Evolutionary conservation across 2,329 filamentous ascomycete genomes (phyloP).

Genomic region (Beauveria australis): DNA sequence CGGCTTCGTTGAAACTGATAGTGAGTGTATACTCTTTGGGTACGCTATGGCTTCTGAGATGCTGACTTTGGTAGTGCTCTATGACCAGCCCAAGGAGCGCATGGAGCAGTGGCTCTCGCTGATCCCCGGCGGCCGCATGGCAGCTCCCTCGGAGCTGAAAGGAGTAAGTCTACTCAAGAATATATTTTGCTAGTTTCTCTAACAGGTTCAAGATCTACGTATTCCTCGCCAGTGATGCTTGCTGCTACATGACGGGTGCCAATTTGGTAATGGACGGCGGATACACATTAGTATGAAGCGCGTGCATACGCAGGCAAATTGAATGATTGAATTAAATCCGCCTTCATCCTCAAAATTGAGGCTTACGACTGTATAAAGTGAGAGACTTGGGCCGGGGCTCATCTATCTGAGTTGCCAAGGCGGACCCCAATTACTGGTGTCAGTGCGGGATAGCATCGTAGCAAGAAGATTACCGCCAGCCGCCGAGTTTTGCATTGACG

Average conservation of each 20-base stretch:
- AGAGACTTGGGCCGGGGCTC: neutral
- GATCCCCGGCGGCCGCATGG: constrained; percentile 15
- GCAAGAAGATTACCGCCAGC: too few species aligned
- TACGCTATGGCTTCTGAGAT: neutral
- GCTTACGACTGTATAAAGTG: too few species aligned
- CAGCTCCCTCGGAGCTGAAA: constrained; percentile 15
- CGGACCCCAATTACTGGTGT: too few species aligned
- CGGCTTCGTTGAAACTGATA: constrained; percentile 61
- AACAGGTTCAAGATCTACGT: constrained; percentile 30
- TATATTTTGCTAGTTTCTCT: neutral
- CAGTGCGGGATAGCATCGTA: too few species aligned
- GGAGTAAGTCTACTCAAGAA: neutral
- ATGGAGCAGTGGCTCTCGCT: constrained; percentile 14
- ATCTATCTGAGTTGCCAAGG: too few species aligned
- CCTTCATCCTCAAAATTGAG: too few species aligned
- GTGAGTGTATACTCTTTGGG: neutral
- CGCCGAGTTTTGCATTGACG: too few species aligned
- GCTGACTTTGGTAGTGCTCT: constrained; percentile 6
- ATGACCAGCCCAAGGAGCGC: constrained; percentile 14
- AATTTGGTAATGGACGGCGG: constrained; percentile 41
- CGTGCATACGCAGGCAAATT: too few species aligned
- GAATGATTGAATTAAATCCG: too few species aligned
- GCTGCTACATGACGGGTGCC: constrained; percentile 39
- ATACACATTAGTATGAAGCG: constrained; percentile 24
- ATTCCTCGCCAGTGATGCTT: constrained; percentile 39